Conservation (phyloP, 768 basidiomycete species). For the Fomitopsis serialis region DNA sequence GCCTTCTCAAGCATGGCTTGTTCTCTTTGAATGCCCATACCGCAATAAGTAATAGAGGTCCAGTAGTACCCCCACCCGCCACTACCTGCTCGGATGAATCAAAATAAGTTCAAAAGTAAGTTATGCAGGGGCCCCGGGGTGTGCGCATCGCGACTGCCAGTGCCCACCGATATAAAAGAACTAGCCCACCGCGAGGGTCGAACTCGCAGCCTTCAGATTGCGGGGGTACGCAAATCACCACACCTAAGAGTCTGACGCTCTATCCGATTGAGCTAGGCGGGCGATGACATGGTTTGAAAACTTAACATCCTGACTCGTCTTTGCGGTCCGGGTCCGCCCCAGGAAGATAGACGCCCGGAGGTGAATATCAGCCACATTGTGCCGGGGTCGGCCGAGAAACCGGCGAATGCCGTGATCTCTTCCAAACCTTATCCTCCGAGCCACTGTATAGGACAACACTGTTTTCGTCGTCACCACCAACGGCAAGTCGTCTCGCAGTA, state of each 20-base stretch:
- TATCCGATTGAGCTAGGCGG: conserved; percentile 67
- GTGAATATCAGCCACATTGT: background rate
- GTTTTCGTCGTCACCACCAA: conserved; percentile 10
- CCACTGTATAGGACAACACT: conserved; percentile 20
- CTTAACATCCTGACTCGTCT: background rate
- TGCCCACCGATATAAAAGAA: conserved; percentile 2
- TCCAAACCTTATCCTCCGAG: conserved; percentile 13
- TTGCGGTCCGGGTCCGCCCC: background rate
- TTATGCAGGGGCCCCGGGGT: no score
- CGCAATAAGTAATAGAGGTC: no score
- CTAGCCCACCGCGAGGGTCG: conserved; percentile 61
- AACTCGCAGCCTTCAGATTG: conserved; percentile 60
- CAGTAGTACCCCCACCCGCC: no score
- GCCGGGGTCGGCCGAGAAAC: no score
- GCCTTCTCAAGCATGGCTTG: no score
- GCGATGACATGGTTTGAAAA: conserved; percentile 17
- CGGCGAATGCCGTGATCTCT: background rate
- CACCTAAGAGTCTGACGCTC: conserved; percentile 58
- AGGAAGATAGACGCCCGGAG: background rate
- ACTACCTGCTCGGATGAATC: no score
- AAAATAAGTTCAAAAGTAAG: no score
- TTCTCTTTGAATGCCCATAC: no score
- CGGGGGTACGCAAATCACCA: background rate
- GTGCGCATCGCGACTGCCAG: no score
- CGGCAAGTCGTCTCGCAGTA: conserved; percentile 12